Evolutionary conservation across 2,329 filamentous ascomycete species (phyloP).

Genomic region (Colletotrichum sansevieriae): DNA sequence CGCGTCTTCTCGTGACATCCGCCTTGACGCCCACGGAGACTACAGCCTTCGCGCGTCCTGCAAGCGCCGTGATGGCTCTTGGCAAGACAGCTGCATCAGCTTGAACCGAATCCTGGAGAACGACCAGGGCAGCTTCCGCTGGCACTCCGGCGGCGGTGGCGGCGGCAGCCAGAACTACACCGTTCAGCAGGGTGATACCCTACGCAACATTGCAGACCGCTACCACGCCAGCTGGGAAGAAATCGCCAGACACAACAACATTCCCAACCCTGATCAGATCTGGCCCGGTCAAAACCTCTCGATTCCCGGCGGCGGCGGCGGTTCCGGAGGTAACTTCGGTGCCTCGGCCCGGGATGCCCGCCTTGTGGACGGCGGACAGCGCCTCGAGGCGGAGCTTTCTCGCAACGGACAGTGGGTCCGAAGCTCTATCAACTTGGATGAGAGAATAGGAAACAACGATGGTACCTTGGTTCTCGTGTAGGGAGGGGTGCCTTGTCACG

Average conservation of each 20-base stretch:
- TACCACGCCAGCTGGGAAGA: slow-evolving; percentile 53
- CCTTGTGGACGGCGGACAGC: slow-evolving; percentile 52
- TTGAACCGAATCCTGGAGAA: slow-evolving; percentile 54
- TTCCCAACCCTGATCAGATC: slow-evolving; percentile 57
- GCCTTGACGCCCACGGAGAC: slow-evolving; percentile 51
- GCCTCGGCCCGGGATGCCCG: slow-evolving; percentile 52
- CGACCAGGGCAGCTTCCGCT: slow-evolving; percentile 54
- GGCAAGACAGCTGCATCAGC: slow-evolving; percentile 51
- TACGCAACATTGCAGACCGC: slow-evolving; percentile 53
- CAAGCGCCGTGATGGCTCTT: slow-evolving; percentile 49
- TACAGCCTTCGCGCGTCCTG: slow-evolving; percentile 53
- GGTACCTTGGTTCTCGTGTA: slow-evolving; percentile 43
- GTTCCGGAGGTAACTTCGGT: slow-evolving; percentile 49
- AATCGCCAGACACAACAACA: slow-evolving; percentile 54
- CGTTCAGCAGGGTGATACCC: slow-evolving; percentile 57
- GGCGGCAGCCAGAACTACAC: slow-evolving; percentile 48
- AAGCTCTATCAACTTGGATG: slow-evolving; percentile 51
- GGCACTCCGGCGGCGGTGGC: slow-evolving; percentile 46
- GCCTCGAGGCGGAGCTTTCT: slow-evolving; percentile 50
- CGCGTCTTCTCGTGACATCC: slow-evolving; percentile 51
- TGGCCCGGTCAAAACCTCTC: slow-evolving; percentile 57
- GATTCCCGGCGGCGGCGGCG: slow-evolving; percentile 48
- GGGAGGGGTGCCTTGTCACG: neutral
- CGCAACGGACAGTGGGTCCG: slow-evolving; percentile 49
- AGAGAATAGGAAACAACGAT: slow-evolving; percentile 52